These are phyloP conservation scores for Conringia planisiliqua DNA, from an alignment of 345 rosid genomes.

Conservation along the genomic window DNA sequence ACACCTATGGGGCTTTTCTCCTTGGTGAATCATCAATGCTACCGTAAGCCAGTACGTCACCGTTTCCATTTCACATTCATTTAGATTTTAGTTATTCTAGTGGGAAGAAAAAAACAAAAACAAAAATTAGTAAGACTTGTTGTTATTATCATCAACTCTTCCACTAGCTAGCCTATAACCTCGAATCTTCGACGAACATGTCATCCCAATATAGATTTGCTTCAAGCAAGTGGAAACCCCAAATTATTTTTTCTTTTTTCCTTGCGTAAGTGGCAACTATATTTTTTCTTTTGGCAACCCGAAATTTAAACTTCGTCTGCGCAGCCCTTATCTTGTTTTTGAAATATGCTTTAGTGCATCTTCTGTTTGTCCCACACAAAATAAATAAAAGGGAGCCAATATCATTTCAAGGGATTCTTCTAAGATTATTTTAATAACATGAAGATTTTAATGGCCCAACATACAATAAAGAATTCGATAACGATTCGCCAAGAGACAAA, in stretches of 20 bases:
- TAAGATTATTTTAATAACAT: not conserved
- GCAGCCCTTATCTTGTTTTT: not conserved
- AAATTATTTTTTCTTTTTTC: not conserved
- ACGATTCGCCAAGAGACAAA: not conserved
- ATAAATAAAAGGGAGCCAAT: not conserved
- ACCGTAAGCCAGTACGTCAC: slow-evolving; percentile 7
- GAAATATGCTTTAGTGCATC: not conserved
- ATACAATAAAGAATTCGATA: not conserved
- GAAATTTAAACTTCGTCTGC: not conserved
- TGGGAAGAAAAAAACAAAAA: not conserved
- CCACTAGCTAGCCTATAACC: not conserved
- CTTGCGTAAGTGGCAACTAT: not conserved
- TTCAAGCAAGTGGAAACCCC: not conserved
- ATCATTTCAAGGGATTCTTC: not conserved
- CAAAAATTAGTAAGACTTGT: not conserved
- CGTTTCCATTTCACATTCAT: not conserved
- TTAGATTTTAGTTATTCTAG: not conserved
- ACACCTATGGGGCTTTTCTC: not conserved
- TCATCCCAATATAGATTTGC: not conserved
- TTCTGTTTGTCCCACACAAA: not conserved
- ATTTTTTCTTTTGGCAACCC: not conserved
- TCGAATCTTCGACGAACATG: slow-evolving; percentile 14
- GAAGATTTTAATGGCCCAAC: not conserved
- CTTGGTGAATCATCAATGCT: slow-evolving; percentile 11
- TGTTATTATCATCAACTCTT: slow-evolving; percentile 1